phyloP scores from a whole-genome alignment of 2,329 filamentous ascomycete genomes.

The Madurella mycetomatis region DNA sequence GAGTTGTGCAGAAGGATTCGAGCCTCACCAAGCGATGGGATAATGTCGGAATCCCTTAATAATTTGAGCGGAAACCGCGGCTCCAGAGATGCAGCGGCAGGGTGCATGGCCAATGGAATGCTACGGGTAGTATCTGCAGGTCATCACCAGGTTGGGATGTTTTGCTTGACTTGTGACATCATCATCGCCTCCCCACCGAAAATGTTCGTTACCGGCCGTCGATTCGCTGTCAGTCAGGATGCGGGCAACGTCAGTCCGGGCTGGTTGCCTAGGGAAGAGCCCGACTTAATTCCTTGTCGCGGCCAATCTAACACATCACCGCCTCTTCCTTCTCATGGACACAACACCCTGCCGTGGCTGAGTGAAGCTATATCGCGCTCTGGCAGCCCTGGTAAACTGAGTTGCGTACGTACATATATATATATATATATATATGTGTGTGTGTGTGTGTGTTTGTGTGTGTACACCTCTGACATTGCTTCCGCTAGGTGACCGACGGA shows the following conservation, averaged over 20 bases:
- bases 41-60: too few species aligned
- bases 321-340: background rate
- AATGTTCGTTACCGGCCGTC: background rate
- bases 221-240: background rate
- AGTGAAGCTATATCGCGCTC: background rate
- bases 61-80: too few species aligned
- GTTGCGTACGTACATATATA: background rate
- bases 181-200: slow-evolving; percentile 3
- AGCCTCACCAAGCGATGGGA: too few species aligned
- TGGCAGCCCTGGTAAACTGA: background rate
- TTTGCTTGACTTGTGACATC: slow-evolving; percentile 12
- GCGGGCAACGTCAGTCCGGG: background rate
- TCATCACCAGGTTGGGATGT: background rate
- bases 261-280: background rate
- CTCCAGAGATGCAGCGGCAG: too few species aligned
- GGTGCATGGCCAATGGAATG: background rate
- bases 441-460: too few species aligned
- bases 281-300: background rate
- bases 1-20: too few species aligned
- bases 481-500: too few species aligned
- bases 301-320: background rate
- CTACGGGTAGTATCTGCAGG: background rate
- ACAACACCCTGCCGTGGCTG: slow-evolving; percentile 1
- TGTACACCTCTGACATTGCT: too few species aligned
- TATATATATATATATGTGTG: too few species aligned